These are phyloP conservation scores for Claviceps digitariae DNA, from an alignment of 2,329 filamentous ascomycete genomes.

Conservation along the genomic window DNA sequence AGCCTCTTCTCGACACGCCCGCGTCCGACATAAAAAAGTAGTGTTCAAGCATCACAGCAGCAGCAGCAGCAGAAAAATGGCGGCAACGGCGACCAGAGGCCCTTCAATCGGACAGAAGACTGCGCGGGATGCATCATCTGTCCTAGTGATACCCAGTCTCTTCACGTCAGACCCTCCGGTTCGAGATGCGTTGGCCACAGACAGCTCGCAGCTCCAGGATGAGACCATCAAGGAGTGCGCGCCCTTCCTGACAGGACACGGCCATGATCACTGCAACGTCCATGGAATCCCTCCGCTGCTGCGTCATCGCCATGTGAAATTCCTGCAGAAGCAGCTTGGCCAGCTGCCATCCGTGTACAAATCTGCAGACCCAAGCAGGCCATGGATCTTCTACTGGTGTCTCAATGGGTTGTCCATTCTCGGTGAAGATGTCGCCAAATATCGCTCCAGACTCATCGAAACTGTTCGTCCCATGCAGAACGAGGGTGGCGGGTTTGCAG, in stretches of 20 bases:
- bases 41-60: slow-evolving; percentile 5
- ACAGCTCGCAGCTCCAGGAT: slow-evolving; percentile 55
- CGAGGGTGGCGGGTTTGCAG: slow-evolving; percentile 71
- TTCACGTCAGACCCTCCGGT: slow-evolving; percentile 49
- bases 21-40: slow-evolving; percentile 5
- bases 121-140: slow-evolving; percentile 9
- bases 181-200: slow-evolving; percentile 50
- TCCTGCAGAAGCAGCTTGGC: slow-evolving; percentile 44
- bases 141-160: slow-evolving; percentile 33
- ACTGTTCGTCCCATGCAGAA: slow-evolving; percentile 79
- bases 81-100: slow-evolving; percentile 2
- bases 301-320: slow-evolving; percentile 45
- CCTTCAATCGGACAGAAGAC: neutral
- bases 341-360: slow-evolving; percentile 58
- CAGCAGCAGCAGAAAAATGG: slow-evolving; percentile 3
- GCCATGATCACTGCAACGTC: slow-evolving; percentile 45
- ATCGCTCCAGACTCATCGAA: slow-evolving; percentile 54
- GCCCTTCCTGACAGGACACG: slow-evolving; percentile 48
- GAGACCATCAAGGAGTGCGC: slow-evolving; percentile 55
- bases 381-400: slow-evolving; percentile 93
- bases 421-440: slow-evolving; percentile 57
- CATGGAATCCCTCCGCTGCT: slow-evolving; percentile 65
- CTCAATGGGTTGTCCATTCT: slow-evolving; percentile 62
- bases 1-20: slow-evolving; percentile 3
- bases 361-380: slow-evolving; percentile 70